Base-by-base conservation (phyloP, 2,329 filamentous ascomycete species). In the Pezicula carpinea region DNA sequence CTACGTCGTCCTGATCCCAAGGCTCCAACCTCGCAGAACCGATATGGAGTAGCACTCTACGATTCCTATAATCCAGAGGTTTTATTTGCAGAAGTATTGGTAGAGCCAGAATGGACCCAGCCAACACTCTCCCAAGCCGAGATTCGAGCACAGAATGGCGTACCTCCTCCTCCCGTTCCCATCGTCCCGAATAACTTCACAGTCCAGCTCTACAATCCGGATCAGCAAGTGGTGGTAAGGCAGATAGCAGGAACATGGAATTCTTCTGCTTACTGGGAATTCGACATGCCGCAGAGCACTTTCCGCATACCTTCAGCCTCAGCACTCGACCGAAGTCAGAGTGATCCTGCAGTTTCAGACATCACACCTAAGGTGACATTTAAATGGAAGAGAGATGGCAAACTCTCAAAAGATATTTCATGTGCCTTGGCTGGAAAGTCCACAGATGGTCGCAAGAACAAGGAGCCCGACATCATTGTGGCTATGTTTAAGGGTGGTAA, bases 391-490 rank as follows among this genome's bases (percentile, higher is more conserved):
- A 85, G 85, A 59, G 92, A 96, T 65, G 85, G 90, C 53, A 85
- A 89, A 54, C 70, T 96, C 46, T 87, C 83, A 48, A 93, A 87
- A 68, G 89, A 96, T 60, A 82, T 96, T 73, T 89, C 87, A 2
- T 96, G 91, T 67, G 90, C 86, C 66, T 76, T 96, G 69, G 87
- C 85, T 0, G 91, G 92, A 14, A 87, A 83, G 64, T 85, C 81
- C 11, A 79, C 86, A 0, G 80, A 79, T 23, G 81, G 79, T 18
- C 88, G 84, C 67, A 88, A 88, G 72, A 87, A 76, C 70, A 92
- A 88, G 64, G 93, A 99, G 64, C 92, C 93, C 0, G 93, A 97
- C 67, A 97, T 97, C 57, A 91, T 90, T 0, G 77, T 97, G n/a
- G 90, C 89, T 2, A 78, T 97, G 58, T 95, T 91, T 73, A 83